These are phyloP conservation scores for Haematococcus sp. DNA, from an alignment of 139 green algal species.

Conservation along the genomic window DNA sequence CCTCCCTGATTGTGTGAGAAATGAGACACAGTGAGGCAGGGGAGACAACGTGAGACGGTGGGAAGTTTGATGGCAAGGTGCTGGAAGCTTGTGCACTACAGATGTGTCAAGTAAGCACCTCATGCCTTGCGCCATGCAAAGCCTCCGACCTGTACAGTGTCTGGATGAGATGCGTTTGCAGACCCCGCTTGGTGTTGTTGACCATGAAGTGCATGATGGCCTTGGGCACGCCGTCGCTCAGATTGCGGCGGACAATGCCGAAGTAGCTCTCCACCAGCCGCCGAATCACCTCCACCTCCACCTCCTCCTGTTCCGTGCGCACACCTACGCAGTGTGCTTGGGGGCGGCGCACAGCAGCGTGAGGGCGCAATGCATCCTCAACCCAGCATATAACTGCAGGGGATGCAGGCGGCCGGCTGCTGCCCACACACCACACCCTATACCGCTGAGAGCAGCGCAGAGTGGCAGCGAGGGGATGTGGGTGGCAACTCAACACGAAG, in stretches of 20 bases:
- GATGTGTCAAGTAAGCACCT: too few species aligned
- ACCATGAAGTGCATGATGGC: constrained; percentile 95
- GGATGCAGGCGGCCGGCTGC: background rate
- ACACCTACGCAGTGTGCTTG: too few species aligned
- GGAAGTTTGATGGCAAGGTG: background rate
- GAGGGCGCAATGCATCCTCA: background rate
- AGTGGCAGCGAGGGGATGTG: too few species aligned
- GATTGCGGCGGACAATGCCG: constrained; percentile 81
- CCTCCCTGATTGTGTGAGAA: constrained; percentile 49
- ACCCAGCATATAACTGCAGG: background rate
- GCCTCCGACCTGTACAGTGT: constrained; percentile 67
- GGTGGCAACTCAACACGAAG: too few species aligned
- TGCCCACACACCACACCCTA: background rate
- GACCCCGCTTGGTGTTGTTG: constrained; percentile 58
- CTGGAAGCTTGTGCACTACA: background rate
- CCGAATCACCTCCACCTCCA: constrained; percentile 84
- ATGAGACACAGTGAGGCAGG: background rate
- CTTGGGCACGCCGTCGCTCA: constrained; percentile 90
- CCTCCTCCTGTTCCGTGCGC: constrained; percentile 9
- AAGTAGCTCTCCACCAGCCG: constrained; percentile 90
- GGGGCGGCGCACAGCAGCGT: background rate
- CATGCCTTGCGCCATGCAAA: too few species aligned
- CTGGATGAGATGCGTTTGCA: constrained; percentile 88
- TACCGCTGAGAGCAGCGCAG: too few species aligned
- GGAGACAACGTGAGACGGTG: background rate